Base-by-base conservation (phyloP, 768 basidiomycete genomes). In the Mycena haematopus region DNA sequence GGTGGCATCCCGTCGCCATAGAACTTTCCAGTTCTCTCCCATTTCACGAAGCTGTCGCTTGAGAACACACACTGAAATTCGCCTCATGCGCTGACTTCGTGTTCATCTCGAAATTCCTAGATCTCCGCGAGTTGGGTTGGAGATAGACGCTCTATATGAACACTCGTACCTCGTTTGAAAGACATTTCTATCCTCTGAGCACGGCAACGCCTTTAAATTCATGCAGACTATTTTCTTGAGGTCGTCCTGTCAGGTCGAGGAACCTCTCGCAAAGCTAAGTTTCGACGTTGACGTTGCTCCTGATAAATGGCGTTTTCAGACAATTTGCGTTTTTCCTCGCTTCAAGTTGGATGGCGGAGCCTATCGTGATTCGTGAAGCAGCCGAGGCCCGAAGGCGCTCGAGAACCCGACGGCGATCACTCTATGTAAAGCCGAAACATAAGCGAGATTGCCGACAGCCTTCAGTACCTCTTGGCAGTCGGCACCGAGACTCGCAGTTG, bases 211-310 rank as follows among this genome's bases (percentile, higher is more conserved):
- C 22, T 11, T 10, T 11, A 0, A 22, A 8, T 38, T 10, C 9
- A 19, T 54, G 52, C 52, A 38, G 52, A 27, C 15, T 40, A 19
- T 54, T 54, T 24, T 38, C 52, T 6, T 3, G 1, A 19, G 38
- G 42, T 7, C 25, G 42, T 11, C n/a, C 5, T 17, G 1, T 54
- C 24, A n/a, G 17, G 0, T 10, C 52, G 25, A 38, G 25, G 19
- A 29, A 29, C 40, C 38, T 1, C 52, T 54, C 25, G 10, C 7
- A 19, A 38, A 54, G 40, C 38, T 54, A 2, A n/a, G 11, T 11
- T 42, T 54, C 40, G 52, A 54, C 27, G 52, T 54, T 3, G 52
- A 54, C 3, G 11, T 54, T 25, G 15, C 19, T 15, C 38, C 52
- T 17, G 36, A 29, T 27, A 17, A 5, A 24, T 42, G n/a, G 50